These are phyloP conservation scores for Pneumocystis murina DNA, from an alignment of 1,139 yeast genomes.

Conservation along the genomic window DNA sequence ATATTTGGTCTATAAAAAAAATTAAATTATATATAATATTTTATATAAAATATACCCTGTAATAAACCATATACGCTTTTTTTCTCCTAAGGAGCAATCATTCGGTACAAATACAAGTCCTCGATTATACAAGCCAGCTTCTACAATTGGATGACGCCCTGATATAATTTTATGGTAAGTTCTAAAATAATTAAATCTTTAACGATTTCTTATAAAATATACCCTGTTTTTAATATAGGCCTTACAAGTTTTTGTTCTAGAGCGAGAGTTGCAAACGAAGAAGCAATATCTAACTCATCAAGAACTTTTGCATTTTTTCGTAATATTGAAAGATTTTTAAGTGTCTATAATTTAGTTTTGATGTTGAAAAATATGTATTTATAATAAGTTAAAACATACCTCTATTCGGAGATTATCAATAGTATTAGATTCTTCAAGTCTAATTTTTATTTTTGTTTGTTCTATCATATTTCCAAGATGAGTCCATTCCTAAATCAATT, in stretches of 20 bases:
- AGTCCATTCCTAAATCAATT: constrained; percentile 18
- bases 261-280: constrained; percentile 60
- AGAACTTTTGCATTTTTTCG: constrained; percentile 34
- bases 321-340: constrained; percentile 29
- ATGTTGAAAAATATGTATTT: neutral
- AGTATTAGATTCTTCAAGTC: constrained; percentile 32
- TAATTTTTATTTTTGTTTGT: constrained; percentile 15
- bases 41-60: constrained; percentile 38
- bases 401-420: constrained; percentile 30
- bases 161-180: constrained; percentile 19
- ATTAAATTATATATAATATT: neutral
- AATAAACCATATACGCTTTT: constrained; percentile 47
- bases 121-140: constrained; percentile 41
- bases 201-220: constrained; percentile 19
- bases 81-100: constrained; percentile 34
- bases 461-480: constrained; percentile 22
- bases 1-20: constrained; percentile 48
- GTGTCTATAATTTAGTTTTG: neutral
- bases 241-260: constrained; percentile 46
- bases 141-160: constrained; percentile 87
- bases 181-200: neutral
- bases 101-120: constrained; percentile 48
- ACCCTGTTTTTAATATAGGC: constrained; percentile 43
- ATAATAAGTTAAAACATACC: constrained; percentile 18
- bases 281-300: constrained; percentile 58